Conservation (phyloP, 495 filamentous ascomycete species). For the Podospora pseudoanserina region DNA sequence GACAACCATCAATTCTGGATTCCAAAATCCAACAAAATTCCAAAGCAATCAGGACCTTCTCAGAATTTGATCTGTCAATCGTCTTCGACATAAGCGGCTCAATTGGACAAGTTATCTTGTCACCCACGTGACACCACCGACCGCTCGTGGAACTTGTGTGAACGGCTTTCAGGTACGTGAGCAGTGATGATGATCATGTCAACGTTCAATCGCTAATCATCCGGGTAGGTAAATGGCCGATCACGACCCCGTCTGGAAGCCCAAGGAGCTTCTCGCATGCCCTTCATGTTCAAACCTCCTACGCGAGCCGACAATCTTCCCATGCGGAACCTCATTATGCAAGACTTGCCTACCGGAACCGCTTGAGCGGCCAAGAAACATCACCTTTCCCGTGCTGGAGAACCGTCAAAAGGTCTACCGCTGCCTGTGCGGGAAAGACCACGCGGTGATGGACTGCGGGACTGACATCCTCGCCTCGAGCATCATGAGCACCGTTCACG, state of each 20-base stretch:
- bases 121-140: no score
- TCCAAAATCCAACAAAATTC: no score
- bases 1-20: no score
- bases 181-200: no score
- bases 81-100: no score
- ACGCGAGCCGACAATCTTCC: constrained; percentile 66
- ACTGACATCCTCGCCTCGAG: constrained; percentile 72
- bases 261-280: constrained; percentile 39
- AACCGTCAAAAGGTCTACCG: constrained; percentile 67
- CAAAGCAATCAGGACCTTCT: no score
- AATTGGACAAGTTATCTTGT: no score
- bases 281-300: constrained; percentile 67
- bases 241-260: not conserved
- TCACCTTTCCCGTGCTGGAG: constrained; percentile 71
- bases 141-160: no score
- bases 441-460: constrained; percentile 72
- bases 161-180: no score
- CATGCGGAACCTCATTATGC: constrained; percentile 80
- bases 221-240: no score
- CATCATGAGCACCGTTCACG: constrained; percentile 52
- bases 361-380: constrained; percentile 53
- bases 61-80: no score
- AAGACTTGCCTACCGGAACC: constrained; percentile 66
- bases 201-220: no score
- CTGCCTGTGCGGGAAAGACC: constrained; percentile 66